Base-by-base conservation (phyloP, 768 basidiomycete species). In the Candolleomyces efflorescens region DNA sequence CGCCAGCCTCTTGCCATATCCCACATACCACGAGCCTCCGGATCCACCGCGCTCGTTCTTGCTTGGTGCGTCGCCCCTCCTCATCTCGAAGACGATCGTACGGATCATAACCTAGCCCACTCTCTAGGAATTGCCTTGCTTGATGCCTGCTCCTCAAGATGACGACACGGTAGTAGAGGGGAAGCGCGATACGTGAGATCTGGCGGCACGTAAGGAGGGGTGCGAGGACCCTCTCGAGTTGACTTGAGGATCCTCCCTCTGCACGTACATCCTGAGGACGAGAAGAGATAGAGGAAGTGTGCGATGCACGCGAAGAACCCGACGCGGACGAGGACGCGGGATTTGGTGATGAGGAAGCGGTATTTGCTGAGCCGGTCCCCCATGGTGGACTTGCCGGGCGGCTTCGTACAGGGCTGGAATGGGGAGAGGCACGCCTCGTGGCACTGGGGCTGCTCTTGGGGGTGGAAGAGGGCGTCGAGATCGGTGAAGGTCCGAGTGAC, bases 181-280 rank as follows among this genome's bases (percentile, higher is more conserved):
- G 85, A 0, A 78, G 77, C 1, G 75, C 77, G 59, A 88, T 85
- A 58, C 87, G 78, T 45, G 76, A 68, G 71, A 86, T 83, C 22
- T 71, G 64, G 39, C 69, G 77, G 51, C 70, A 85, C 47, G 83
- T 81, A 53, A 82, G 77, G 15, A 87, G 76, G 0, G 78, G 74
- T 4, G 81, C 72, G 59, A 84, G 78, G 38, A 79, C 76, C 52
- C 76, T 73, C 60, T 82, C 72, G 59, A 82, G 27, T 46, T 4
- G 52, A 41, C 11, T 32, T 11, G 32, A 32, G 32, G 32, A 32
- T 5, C 32, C 32, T 32, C 32, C 32, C 11, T 7, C 32, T 32
- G n/a, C n/a, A n/a, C 32, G 32, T 5, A 32, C 32, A 32, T 32
- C 32, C 11, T 32, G 32, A n/a, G n/a, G n/a, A n/a, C n/a, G n/a